Evolutionary conservation across 495 filamentous ascomycete species (phyloP), one percentile per base, ranked within the genome.

Genomic region (Penicillium roqueforti): DNA sequence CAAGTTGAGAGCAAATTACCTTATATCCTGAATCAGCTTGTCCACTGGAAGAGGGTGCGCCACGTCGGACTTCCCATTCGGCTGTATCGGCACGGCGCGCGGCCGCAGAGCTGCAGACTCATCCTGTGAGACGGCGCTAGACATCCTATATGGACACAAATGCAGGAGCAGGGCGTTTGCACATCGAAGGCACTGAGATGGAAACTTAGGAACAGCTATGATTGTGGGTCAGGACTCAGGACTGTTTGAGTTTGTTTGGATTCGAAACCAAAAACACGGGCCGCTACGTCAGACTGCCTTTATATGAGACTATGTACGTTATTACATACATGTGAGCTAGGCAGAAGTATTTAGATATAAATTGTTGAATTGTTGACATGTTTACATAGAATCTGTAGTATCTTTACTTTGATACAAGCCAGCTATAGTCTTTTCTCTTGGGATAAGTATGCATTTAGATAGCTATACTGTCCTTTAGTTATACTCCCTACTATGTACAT

Each of bases 101-200:
- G 70, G 65, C 53, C 72, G 72, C 44, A 70, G 41, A 23, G 44
- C 50, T 29, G 61, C 54, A 20, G 62, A 60, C 37, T 55, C 72
- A 61, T 70, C 56, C 6, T 63, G 63, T 13, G 61, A 56, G 47
- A 73, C 55, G 55, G 70, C 65, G 44, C 60, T 66, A 38, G 72
- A 75, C 72, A 75, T 75, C 40, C 54, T 66, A 45, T 22, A 39
- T 28, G 52, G 47, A 54, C 48, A 45, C 31, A 60, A 55, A 54
- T 55, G 47, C 25, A 41, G 29, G 14, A 55, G 22, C 45, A 54
- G 25, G 37, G 19, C 39, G 10, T 23, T 44, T 58, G 63, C 53
- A 67, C 67, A 71, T 70, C 47, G 60, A 62, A 52, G 3, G 10
- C 39, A 26, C 18, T 26, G 29, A 26, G 10, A n/a, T 36, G 20